Percentiles rank a stretch among this genome's conserved stretches.
Evolutionary conservation across 2,329 filamentous ascomycete species (phyloP).

Genomic region (Colletotrichum sp.): DNA sequence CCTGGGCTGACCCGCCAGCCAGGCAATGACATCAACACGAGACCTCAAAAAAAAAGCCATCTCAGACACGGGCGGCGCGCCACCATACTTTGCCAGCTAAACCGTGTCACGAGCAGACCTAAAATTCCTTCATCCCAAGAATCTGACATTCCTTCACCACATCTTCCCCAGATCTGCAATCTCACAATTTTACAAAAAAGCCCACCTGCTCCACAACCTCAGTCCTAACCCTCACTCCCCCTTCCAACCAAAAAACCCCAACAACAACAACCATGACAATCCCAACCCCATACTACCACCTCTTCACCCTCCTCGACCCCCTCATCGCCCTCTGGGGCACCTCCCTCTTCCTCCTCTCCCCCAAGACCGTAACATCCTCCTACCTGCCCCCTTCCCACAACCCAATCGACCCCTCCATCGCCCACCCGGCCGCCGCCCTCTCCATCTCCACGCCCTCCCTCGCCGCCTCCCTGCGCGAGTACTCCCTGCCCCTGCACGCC

Average conservation of each 20-base stretch:
- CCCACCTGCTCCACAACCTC: not conserved
- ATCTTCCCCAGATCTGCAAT: not conserved
- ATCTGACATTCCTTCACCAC: not conserved
- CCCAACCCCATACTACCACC: not conserved
- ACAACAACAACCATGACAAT: not conserved
- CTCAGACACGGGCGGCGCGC: not conserved
- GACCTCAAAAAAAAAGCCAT: not conserved
- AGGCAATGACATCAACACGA: not conserved
- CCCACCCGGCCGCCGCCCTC: not conserved
- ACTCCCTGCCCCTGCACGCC: not conserved
- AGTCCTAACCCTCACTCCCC: not conserved
- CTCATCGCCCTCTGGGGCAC: constrained; percentile 7
- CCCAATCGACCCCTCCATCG: not conserved
- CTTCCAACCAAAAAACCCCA: not conserved
- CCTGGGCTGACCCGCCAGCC: not conserved
- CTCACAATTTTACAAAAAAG: not conserved
- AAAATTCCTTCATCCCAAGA: not conserved
- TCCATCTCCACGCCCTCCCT: not conserved
- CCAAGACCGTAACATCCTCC: not conserved
- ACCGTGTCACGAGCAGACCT: not conserved
- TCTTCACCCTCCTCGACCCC: constrained; percentile 7
- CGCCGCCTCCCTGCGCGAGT: not conserved
- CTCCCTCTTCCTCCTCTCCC: constrained; percentile 4
- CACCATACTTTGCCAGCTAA: not conserved
- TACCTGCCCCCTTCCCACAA: not conserved